Percentiles rank a stretch among this genome's conserved stretches.
These are phyloP conservation scores for Quercus tomentella DNA, from an alignment of 331 rosid species.

Conservation along the genomic window DNA sequence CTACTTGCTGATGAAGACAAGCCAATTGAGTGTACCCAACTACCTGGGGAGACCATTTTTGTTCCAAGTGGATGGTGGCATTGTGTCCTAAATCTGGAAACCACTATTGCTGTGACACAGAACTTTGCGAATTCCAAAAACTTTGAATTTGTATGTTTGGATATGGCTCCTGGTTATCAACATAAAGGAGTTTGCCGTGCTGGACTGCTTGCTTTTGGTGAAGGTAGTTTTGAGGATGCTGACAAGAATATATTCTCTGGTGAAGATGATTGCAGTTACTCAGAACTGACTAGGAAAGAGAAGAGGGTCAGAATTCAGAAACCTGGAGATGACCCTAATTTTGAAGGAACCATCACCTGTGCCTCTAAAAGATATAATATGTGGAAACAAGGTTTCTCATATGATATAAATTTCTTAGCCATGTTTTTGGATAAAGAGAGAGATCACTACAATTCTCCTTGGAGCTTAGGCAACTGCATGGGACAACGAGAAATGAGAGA, in stretches of 20 bases:
- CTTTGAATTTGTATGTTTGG: slow-evolving; percentile 94
- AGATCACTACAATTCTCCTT: slow-evolving; percentile 80
- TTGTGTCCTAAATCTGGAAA: slow-evolving; percentile 90
- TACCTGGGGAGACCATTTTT: slow-evolving; percentile 94
- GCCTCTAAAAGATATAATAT: slow-evolving; percentile 43
- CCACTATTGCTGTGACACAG: slow-evolving; percentile 93
- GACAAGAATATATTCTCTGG: slow-evolving; percentile 26
- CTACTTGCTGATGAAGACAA: slow-evolving; percentile 98
- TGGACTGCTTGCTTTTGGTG: slow-evolving; percentile 91
- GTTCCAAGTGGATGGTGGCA: slow-evolving; percentile 99
- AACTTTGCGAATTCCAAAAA: slow-evolving; percentile 83
- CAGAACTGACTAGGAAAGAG: slow-evolving; percentile 58
- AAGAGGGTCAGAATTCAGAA: slow-evolving; percentile 57
- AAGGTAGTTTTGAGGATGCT: slow-evolving; percentile 43
- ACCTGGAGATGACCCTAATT: slow-evolving; percentile 39
- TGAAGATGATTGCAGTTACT: slow-evolving; percentile 26
- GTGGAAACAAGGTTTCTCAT: slow-evolving; percentile 74
- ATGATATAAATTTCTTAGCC: slow-evolving; percentile 78
- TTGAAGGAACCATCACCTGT: slow-evolving; percentile 26
- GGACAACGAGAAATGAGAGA: slow-evolving; percentile 96
- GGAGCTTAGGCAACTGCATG: slow-evolving; percentile 91
- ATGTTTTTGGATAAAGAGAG: slow-evolving; percentile 76
- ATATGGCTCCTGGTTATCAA: slow-evolving; percentile 96
- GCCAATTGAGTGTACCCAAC: slow-evolving; percentile 95
- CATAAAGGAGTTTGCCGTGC: slow-evolving; percentile 98